Percentiles rank a stretch among this genome's conserved stretches.
Evolutionary conservation across 2,329 filamentous ascomycete species (phyloP).

Genomic region (Venturia carpophila): DNA sequence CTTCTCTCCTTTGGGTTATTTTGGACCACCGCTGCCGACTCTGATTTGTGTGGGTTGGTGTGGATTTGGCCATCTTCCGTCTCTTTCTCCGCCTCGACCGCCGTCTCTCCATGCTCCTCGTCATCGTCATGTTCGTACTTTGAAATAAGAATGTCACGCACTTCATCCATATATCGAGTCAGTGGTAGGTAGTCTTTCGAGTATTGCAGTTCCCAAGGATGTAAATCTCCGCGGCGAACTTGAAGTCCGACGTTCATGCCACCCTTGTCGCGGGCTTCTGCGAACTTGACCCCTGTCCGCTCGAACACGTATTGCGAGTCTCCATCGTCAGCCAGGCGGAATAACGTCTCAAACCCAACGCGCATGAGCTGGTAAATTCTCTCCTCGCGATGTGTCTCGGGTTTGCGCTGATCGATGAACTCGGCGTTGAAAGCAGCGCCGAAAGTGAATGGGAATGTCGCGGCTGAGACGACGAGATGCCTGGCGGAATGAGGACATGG

Average conservation of each 20-base stretch:
- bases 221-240: conserved; percentile 70
- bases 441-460: conserved; percentile 58
- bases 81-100: conserved; percentile 34
- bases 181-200: conserved; percentile 70
- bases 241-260: conserved; percentile 63
- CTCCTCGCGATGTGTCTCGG: conserved; percentile 46
- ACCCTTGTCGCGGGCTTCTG: conserved; percentile 30
- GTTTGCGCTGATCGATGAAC: conserved; percentile 42
- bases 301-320: conserved; percentile 32
- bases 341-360: conserved; percentile 64
- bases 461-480: conserved; percentile 65
- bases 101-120: conserved; percentile 30
- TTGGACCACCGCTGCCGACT: background rate
- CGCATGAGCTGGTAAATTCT: conserved; percentile 62
- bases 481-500: conserved; percentile 70
- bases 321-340: conserved; percentile 58
- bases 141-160: conserved; percentile 46
- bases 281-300: conserved; percentile 47
- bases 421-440: conserved; percentile 50
- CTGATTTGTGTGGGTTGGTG: conserved; percentile 17
- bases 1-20: background rate
- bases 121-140: conserved; percentile 28
- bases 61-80: conserved; percentile 24
- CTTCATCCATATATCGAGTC: conserved; percentile 56
- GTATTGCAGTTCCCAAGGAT: conserved; percentile 71